These are phyloP conservation scores for Cytospora piceicola DNA, from an alignment of 2,329 filamentous ascomycete genomes.

Conservation along the genomic window DNA sequence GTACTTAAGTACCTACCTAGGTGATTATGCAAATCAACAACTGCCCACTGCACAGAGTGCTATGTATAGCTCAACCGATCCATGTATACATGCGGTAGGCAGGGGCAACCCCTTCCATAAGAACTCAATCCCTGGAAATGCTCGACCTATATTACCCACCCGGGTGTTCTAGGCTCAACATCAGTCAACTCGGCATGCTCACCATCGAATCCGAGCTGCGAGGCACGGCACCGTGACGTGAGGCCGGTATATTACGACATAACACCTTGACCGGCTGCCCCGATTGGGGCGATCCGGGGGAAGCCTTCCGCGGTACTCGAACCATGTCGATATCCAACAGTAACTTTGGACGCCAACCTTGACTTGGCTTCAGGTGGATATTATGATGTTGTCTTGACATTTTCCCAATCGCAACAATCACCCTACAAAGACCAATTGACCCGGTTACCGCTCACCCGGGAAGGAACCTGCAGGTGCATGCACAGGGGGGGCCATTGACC, in stretches of 20 bases:
- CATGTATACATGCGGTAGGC: not conserved
- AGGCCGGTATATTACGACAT: not conserved
- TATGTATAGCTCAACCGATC: not conserved
- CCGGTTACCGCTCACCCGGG: constrained; percentile 18
- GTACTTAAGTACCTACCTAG: too few species aligned
- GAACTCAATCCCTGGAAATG: not conserved
- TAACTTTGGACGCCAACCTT: not conserved
- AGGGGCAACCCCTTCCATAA: not conserved
- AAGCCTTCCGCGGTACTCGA: not conserved
- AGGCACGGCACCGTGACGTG: constrained; percentile 3
- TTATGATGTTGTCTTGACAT: not conserved
- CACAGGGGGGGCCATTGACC: not conserved
- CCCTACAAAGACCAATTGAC: constrained; percentile 4
- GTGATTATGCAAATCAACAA: not conserved
- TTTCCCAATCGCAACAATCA: not conserved
- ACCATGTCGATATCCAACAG: not conserved
- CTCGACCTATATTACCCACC: not conserved
- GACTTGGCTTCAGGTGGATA: not conserved
- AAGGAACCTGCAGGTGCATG: constrained; percentile 23
- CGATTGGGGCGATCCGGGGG: constrained; percentile 1
- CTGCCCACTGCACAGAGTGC: not conserved
- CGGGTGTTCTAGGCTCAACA: not conserved
- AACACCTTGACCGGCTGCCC: not conserved
- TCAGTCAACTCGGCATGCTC: constrained; percentile 2
- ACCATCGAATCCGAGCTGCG: constrained; percentile 15